Conservation (phyloP, 805 yeast species). For the Candida rishiriensis region DNA sequence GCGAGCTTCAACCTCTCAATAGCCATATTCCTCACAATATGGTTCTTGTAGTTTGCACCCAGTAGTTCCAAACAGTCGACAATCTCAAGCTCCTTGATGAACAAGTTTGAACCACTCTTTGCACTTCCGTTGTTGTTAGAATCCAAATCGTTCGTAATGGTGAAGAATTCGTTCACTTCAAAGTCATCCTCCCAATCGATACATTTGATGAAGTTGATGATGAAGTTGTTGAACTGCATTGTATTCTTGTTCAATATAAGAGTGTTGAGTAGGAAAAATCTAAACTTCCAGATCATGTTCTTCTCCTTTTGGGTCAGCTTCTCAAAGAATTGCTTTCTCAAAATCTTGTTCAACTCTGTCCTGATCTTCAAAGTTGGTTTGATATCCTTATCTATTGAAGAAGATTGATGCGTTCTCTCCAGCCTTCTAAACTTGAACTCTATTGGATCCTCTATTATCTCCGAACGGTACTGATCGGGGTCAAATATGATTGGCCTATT, state of each 20-base stretch:
- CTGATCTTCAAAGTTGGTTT: constrained; percentile 85
- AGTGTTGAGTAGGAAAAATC: constrained; percentile 73
- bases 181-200: constrained; percentile 83
- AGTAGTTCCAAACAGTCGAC: constrained; percentile 62
- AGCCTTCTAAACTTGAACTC: constrained; percentile 82
- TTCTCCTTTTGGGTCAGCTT: constrained; percentile 78
- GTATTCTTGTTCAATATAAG: constrained; percentile 29
- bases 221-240: constrained; percentile 32
- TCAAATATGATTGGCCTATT: constrained; percentile 44
- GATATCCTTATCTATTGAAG: constrained; percentile 74
- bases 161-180: constrained; percentile 73
- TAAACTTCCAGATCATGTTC: constrained; percentile 83
- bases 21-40: constrained; percentile 78
- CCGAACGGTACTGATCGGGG: constrained; percentile 52
- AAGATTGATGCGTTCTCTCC: constrained; percentile 76
- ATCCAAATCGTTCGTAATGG: constrained; percentile 29
- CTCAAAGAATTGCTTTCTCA: constrained; percentile 78
- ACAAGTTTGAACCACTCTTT: constrained; percentile 18
- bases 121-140: constrained; percentile 6
- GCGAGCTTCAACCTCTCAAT: constrained; percentile 79
- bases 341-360: constrained; percentile 63
- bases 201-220: constrained; percentile 71
- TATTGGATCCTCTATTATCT: constrained; percentile 64
- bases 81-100: constrained; percentile 30
- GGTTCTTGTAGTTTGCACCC: constrained; percentile 71